phyloP scores from a whole-genome alignment of 805 yeast species.

The Scheffersomyces ergatensis region DNA sequence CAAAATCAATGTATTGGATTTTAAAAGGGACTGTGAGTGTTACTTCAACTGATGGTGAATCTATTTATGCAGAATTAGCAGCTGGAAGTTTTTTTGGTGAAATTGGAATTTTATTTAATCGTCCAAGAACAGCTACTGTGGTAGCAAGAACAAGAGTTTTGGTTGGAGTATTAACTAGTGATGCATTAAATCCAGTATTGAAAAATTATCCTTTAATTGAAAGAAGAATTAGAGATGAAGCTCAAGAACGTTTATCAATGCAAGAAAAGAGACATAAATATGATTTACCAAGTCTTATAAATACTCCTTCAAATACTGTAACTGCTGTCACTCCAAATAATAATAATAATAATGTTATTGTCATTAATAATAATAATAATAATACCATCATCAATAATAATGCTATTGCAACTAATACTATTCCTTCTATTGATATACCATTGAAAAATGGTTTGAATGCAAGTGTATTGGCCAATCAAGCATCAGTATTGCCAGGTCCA shows the following conservation, averaged over 20 bases:
- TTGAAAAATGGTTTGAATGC: constrained; percentile 2
- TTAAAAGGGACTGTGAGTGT: constrained; percentile 74
- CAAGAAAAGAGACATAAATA: constrained; percentile 56
- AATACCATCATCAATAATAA: background rate
- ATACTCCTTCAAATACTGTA: constrained; percentile 14
- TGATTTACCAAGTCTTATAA: constrained; percentile 18
- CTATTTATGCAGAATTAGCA: constrained; percentile 65
- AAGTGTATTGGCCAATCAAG: constrained; percentile 4
- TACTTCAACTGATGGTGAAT: constrained; percentile 74
- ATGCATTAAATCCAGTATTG: constrained; percentile 55
- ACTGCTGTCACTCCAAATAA: constrained; percentile 17
- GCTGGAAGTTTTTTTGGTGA: constrained; percentile 78
- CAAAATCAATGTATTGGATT: constrained; percentile 79
- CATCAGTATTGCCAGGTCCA: constrained; percentile 6
- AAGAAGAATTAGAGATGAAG: constrained; percentile 70
- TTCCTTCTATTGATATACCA: too few species aligned
- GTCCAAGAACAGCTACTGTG: constrained; percentile 80
- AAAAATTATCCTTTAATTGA: constrained; percentile 65
- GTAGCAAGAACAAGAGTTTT: constrained; percentile 66
- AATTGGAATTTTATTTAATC: constrained; percentile 69
- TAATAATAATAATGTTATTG: constrained; percentile 9
- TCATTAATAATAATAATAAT: background rate
- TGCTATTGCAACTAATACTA: too few species aligned
- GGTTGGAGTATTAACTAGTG: constrained; percentile 66
- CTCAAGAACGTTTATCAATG: constrained; percentile 73